Evolutionary conservation across 768 basidiomycete genomes (phyloP).

Genomic region (Kondoa subrosea): DNA sequence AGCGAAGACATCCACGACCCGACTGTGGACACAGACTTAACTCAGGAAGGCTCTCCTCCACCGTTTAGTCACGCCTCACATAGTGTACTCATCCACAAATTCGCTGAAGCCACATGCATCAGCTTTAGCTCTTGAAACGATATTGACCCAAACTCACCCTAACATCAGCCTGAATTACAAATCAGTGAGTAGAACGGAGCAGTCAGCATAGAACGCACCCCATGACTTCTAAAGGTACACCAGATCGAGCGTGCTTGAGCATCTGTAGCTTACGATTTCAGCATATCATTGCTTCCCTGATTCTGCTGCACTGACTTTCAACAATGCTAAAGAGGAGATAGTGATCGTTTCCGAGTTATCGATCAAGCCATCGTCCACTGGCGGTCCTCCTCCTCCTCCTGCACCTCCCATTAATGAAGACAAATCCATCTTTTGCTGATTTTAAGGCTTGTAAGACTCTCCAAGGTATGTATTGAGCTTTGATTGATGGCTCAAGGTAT

Average conservation of each 20-base stretch:
- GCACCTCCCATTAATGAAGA: neutral
- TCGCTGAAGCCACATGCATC: slow-evolving; percentile 81
- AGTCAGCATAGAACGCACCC: slow-evolving; percentile 12
- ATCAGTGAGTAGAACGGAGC: neutral
- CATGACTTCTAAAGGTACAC: slow-evolving; percentile 76
- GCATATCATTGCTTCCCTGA: neutral
- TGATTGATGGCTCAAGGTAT: too few species aligned
- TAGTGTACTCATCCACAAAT: slow-evolving; percentile 86
- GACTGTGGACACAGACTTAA: neutral
- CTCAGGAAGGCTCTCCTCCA: too few species aligned
- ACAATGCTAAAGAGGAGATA: slow-evolving; percentile 86
- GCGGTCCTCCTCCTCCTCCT: neutral
- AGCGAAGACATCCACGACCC: slow-evolving; percentile 63
- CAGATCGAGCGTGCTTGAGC: slow-evolving; percentile 96
- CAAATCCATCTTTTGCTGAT: neutral
- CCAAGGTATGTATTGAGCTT: too few species aligned
- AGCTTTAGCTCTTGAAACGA: neutral
- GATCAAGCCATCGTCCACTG: slow-evolving; percentile 7
- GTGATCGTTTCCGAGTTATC: slow-evolving; percentile 48
- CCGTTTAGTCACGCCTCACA: slow-evolving; percentile 20
- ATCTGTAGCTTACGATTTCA: slow-evolving; percentile 44
- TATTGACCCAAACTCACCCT: neutral
- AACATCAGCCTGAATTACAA: slow-evolving; percentile 2
- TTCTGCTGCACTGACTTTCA: slow-evolving; percentile 59
- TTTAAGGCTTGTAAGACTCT: too few species aligned